Percentiles rank a stretch among this genome's conserved stretches.
Evolutionary conservation across 1,139 yeast genomes (phyloP).

Genomic region (Nakaseomyces sp.): DNA sequence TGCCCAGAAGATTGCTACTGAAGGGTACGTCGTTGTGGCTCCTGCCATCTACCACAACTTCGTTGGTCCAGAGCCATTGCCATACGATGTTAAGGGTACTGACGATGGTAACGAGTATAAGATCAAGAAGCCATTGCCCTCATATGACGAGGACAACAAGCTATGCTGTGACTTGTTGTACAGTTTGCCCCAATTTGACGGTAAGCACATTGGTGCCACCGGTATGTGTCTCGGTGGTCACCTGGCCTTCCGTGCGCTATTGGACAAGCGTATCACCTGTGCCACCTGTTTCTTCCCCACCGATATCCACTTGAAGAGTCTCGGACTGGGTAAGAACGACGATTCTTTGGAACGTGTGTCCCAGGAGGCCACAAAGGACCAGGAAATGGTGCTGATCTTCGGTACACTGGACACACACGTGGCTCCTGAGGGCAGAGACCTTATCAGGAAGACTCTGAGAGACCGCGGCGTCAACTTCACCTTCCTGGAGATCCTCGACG

Average conservation of each 20-base stretch:
- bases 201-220: conserved; percentile 61
- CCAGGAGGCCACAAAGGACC: conserved; percentile 39
- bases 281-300: conserved; percentile 76
- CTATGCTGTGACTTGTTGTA: conserved; percentile 56
- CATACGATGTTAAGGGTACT: conserved; percentile 66
- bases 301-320: conserved; percentile 56
- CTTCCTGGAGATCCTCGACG: conserved; percentile 66
- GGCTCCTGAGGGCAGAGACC: conserved; percentile 67
- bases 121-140: conserved; percentile 54
- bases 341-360: conserved; percentile 52
- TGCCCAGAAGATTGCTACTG: conserved; percentile 71
- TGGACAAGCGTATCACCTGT: conserved; percentile 58
- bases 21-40: conserved; percentile 68
- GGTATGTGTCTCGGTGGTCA: conserved; percentile 90
- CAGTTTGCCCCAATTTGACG: conserved; percentile 55
- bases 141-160: conserved; percentile 69
- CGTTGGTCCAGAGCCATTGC: conserved; percentile 53
- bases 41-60: conserved; percentile 77
- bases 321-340: conserved; percentile 56
- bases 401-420: conserved; percentile 79
- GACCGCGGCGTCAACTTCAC: conserved; percentile 54
- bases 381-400: conserved; percentile 58
- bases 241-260: conserved; percentile 63
- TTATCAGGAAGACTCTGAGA: conserved; percentile 56
- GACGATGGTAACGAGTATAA: conserved; percentile 66